Conservation (phyloP, 177 flowering plant species). For the Vitis hybrid region DNA sequence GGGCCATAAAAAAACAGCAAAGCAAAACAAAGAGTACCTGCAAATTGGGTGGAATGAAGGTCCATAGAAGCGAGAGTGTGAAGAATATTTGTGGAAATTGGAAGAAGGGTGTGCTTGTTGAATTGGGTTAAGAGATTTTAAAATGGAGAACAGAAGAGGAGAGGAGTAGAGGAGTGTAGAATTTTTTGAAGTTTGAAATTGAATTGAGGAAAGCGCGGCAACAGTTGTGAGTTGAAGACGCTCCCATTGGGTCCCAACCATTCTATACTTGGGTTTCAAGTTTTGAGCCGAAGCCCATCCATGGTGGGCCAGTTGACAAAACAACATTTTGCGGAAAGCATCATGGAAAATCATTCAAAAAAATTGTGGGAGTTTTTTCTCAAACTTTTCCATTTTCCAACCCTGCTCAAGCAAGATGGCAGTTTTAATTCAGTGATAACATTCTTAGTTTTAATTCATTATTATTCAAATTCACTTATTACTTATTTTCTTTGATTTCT, state of each 20-base stretch:
- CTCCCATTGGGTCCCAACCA: neutral
- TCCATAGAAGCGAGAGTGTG: neutral
- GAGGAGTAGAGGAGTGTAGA: neutral
- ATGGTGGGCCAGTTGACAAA: too few relatives aligned
- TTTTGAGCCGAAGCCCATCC: neutral
- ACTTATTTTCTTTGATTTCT: neutral
- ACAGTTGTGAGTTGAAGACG: neutral
- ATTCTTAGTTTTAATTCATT: too few relatives aligned
- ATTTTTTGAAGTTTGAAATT: neutral
- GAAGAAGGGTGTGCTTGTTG: neutral
- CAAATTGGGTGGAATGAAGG: neutral
- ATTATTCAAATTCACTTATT: neutral
- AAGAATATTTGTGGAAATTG: neutral
- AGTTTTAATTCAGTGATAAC: too few relatives aligned
- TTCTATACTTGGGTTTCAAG: neutral
- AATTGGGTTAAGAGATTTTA: neutral
- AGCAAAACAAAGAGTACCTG: neutral
- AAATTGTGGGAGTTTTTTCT: too few relatives aligned
- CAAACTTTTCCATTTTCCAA: too few relatives aligned
- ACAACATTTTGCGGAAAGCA: too few relatives aligned
- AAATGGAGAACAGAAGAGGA: neutral
- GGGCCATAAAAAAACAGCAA: neutral
- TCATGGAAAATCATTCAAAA: too few relatives aligned
- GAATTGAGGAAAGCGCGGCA: slow-evolving; percentile 2
- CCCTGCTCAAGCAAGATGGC: too few relatives aligned